Conservation (phyloP, 2,329 filamentous ascomycete genomes). For the Thelonectria rubi region DNA sequence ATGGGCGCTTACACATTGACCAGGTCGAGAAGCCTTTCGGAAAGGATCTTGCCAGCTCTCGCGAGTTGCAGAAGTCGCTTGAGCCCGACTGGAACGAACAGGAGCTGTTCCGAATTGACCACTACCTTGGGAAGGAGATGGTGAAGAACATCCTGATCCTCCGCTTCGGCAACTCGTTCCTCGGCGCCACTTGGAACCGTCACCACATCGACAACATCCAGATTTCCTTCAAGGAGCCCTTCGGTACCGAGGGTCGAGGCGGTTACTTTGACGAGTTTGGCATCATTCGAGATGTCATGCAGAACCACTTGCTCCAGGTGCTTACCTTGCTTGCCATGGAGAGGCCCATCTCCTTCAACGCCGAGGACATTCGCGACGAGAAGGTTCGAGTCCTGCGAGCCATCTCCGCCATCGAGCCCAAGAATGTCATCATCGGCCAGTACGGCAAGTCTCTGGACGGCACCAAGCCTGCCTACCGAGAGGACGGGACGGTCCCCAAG, state of each 20-base stretch:
- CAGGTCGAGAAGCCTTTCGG: constrained; percentile 99
- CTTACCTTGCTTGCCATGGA: constrained; percentile 98
- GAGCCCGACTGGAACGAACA: constrained; percentile 99
- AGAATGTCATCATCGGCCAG: constrained; percentile 99
- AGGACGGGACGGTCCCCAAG: constrained; percentile 97
- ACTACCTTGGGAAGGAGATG: constrained; percentile 99
- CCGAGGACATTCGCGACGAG: constrained; percentile 98
- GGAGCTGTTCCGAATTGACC: constrained; percentile 98
- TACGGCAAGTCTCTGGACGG: constrained; percentile 97
- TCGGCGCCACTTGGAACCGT: constrained; percentile 98
- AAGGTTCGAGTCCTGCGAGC: constrained; percentile 95
- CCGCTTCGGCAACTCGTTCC: constrained; percentile 98
- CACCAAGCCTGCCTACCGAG: constrained; percentile 96
- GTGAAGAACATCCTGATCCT: constrained; percentile 99
- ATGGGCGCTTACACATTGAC: constrained; percentile 35
- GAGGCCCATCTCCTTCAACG: constrained; percentile 95
- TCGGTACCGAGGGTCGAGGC: constrained; percentile 96
- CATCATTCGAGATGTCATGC: constrained; percentile 99
- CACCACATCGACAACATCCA: constrained; percentile 99
- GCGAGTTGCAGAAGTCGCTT: constrained; percentile 92
- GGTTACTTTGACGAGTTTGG: constrained; percentile 99
- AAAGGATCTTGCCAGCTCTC: constrained; percentile 93
- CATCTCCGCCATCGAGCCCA: constrained; percentile 95
- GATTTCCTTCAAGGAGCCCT: constrained; percentile 99
- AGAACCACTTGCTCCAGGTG: constrained; percentile 98